Evolutionary conservation across 2,329 filamentous ascomycete species (phyloP), one percentile per base, ranked within the genome.

Genomic region (Moelleriella libera): DNA sequence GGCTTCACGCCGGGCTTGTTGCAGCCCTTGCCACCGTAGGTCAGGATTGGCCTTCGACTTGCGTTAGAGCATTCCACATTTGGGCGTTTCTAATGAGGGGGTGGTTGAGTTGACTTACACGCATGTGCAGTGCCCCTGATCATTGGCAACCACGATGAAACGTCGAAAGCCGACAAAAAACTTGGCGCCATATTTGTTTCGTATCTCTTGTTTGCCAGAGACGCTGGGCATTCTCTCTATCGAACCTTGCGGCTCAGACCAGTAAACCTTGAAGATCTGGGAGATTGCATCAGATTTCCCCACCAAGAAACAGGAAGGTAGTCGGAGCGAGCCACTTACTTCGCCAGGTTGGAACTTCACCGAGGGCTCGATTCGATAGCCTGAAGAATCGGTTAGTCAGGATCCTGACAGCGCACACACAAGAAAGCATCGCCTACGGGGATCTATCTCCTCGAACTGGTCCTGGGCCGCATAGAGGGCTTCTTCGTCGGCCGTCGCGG

Each of bases 261-360:
- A 78, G 14, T 71, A 57, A 2, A 75, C 66, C 54, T 77, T 78
- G 59, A 78, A 74, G 14, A 78, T 69, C 73, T 48, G 40, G 39
- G 47, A 50, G 49, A 43, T 43, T 41, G 6, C 43, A 40, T 34
- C 7, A 50, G 45, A 12, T 10, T 11, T 5, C 21, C 28, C 29
- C 21, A 3, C 21, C 21, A 21, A 21, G n/a, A 6, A 5, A 6
- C 7, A n/a, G 30, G 8, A 11, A 9, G 6, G 42, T 6, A 11
- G 30, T 11, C 29, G 5, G 31, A 28, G 12, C 12, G 30, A 2
- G 21, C 2, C 5, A 53, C 63, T 50, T 54, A 68, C 69, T 58
- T 63, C 60, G 47, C 69, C 69, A 2, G 68, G 66, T 31, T 60
- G 55, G 44, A 71, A 72, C 40, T 53, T 61, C 9, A 49, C 51